Conservation (phyloP, 2,329 filamentous ascomycete species). For the Aspergillus unguis region DNA sequence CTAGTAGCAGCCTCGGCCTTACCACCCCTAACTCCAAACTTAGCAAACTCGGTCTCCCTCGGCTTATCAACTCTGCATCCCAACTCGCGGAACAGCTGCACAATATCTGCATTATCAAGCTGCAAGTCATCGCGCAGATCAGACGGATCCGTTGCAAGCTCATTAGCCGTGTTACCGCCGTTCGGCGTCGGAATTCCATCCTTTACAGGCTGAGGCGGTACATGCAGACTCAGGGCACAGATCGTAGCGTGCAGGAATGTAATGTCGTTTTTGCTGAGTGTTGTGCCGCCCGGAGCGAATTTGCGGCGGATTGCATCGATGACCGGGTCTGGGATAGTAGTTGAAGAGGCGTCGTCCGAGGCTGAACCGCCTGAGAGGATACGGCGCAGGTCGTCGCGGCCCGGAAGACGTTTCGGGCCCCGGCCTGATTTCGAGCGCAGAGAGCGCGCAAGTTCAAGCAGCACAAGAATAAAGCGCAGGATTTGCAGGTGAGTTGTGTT, state of each 20-base stretch:
- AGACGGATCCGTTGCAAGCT: slow-evolving; percentile 43
- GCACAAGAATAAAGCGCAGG: slow-evolving; percentile 44
- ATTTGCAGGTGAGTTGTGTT: slow-evolving; percentile 43
- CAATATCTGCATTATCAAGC: slow-evolving; percentile 33
- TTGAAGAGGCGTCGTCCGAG: slow-evolving; percentile 14
- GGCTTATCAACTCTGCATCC: slow-evolving; percentile 45
- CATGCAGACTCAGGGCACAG: slow-evolving; percentile 46
- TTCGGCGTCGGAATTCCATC: slow-evolving; percentile 35
- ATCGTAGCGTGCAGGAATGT: slow-evolving; percentile 46
- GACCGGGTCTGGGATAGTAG: slow-evolving; percentile 36
- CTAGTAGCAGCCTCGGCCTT: slow-evolving; percentile 55
- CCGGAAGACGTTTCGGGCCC: slow-evolving; percentile 41
- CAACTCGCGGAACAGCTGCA: slow-evolving; percentile 46
- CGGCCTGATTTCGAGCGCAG: slow-evolving; percentile 35
- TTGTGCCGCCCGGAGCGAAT: slow-evolving; percentile 38
- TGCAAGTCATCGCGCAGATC: slow-evolving; percentile 46
- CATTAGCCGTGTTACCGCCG: slow-evolving; percentile 35
- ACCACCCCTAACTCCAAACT: slow-evolving; percentile 49
- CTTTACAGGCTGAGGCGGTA: slow-evolving; percentile 41
- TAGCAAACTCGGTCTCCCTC: slow-evolving; percentile 40
- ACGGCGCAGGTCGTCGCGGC: slow-evolving; percentile 39
- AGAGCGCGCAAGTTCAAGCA: slow-evolving; percentile 41
- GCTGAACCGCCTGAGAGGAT: slow-evolving; percentile 30
- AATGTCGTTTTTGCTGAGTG: slow-evolving; percentile 38
- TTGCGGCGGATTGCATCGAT: slow-evolving; percentile 41